Conservation (phyloP, 2,329 filamentous ascomycete species). For the Verticillium longisporum region DNA sequence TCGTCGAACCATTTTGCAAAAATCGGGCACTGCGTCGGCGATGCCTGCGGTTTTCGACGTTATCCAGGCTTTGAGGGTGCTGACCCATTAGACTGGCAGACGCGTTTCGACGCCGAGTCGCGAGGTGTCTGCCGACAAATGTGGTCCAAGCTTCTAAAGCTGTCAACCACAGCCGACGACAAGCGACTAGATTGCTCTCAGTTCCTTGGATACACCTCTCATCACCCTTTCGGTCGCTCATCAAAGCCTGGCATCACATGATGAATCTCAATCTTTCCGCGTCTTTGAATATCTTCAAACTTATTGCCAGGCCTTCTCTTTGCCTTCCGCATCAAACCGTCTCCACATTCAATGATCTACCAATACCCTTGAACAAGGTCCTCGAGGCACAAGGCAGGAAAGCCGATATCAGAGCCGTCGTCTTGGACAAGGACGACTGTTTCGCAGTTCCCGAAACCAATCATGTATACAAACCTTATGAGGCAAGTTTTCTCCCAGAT, state of each 20-base stretch:
- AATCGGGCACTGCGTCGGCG: neutral
- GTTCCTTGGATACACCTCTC: neutral
- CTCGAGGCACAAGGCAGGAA: slow-evolving; percentile 50
- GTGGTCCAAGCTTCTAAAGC: neutral
- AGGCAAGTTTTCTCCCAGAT: slow-evolving; percentile 36
- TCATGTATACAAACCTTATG: slow-evolving; percentile 60
- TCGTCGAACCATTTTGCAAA: neutral
- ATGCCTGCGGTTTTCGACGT: neutral
- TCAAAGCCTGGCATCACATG: neutral
- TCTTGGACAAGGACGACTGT: slow-evolving; percentile 96
- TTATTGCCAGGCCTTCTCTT: slow-evolving; percentile 59
- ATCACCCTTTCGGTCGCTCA: neutral
- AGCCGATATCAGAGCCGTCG: slow-evolving; percentile 74
- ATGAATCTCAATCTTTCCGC: slow-evolving; percentile 67
- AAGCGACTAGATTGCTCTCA: neutral
- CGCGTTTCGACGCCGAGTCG: neutral
- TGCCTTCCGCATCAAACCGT: slow-evolving; percentile 68
- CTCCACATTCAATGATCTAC: slow-evolving; percentile 71
- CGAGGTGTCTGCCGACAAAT: neutral
- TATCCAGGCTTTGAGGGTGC: neutral
- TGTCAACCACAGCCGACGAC: neutral
- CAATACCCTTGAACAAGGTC: slow-evolving; percentile 62
- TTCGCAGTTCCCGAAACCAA: slow-evolving; percentile 71
- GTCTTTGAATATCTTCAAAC: slow-evolving; percentile 55
- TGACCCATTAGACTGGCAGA: neutral